Base-by-base conservation (phyloP, 2,329 filamentous ascomycete genomes). In the Myriosclerotinia scirpicola region DNA sequence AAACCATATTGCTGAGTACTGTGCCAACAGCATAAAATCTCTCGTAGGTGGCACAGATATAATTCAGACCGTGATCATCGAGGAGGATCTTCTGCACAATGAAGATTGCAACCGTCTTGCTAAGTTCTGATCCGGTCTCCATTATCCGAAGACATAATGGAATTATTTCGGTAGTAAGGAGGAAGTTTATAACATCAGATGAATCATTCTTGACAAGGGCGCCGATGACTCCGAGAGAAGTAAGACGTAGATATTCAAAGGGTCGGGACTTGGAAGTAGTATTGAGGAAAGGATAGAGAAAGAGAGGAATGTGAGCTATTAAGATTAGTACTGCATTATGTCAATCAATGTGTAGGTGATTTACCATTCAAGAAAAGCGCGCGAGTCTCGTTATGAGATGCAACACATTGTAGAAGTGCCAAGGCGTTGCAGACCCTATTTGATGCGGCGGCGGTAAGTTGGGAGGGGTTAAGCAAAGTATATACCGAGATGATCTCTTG, bases 401-500 rank as follows among this genome's bases (percentile, higher is more conserved):
- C 95, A 69, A 99, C 95, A 76, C 95, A 99, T 80, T 99, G 95
- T 56, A 99, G 85, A 69, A 99, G 85, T 38, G 95, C 95, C 69
- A 99, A 85, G 48, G 95, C 95, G 79, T 99, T 99, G 82, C 95
- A 99, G 67, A 99, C 95, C 71, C 95, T 85, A 81, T 99, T 99
- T 4, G 92, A 96, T 20, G 95, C 94, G n/a, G 95, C 93, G 3
- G 95, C 95, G 9, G 95, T 99, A 74, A 99, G 86, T 80, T 98
- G 94, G 60, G 93, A 97, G 7, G 95, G 95, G 78, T 97, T 99
- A 74, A 99, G 86, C 5, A 99, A 86, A 38, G 93, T 96, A 77
- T 99, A 99, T 65, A 99, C 95, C 14, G 94, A 97, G 76, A 99
- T 99, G 77, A 99, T 99, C 81, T 99, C 95, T 79, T 98, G 94